phyloP scores from a whole-genome alignment of 306 rosid genomes.

The Gynostemma pentaphyllum region DNA sequence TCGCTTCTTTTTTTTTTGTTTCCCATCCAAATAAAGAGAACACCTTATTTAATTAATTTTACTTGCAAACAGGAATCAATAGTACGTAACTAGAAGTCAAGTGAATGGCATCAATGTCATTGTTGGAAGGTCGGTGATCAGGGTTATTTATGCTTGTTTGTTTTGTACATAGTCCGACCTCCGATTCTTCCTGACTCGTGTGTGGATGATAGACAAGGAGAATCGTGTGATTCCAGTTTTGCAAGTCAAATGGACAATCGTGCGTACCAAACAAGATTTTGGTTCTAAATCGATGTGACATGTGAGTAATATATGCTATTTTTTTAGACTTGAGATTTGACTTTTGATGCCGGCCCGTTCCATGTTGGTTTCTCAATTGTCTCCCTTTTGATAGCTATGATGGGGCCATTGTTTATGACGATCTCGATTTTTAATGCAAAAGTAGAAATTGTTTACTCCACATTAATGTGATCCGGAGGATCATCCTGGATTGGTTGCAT shows the following conservation, averaged over 20 bases:
- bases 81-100: conserved; percentile 45
- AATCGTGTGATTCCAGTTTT: conserved; percentile 75
- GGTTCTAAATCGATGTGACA: conserved; percentile 77
- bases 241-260: conserved; percentile 76
- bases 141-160: neutral
- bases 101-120: conserved; percentile 66
- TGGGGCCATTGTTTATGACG: neutral
- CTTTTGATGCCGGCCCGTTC: neutral
- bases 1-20: neutral
- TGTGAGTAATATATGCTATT: conserved; percentile 46
- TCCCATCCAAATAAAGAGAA: neutral
- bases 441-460: neutral
- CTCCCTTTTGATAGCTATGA: neutral
- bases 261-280: conserved; percentile 77
- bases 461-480: neutral
- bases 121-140: conserved; percentile 81
- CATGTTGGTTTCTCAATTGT: neutral
- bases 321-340: neutral
- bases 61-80: conserved; percentile 26
- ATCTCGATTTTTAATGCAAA: neutral
- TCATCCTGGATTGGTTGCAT: too few relatives aligned
- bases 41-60: neutral
- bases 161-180: neutral
- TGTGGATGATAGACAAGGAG: conserved; percentile 64
- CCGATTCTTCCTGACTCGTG: conserved; percentile 19